Evolutionary conservation across 2,329 filamentous ascomycete species (phyloP).

Genomic region (Sclerotiophoma versabilis): DNA sequence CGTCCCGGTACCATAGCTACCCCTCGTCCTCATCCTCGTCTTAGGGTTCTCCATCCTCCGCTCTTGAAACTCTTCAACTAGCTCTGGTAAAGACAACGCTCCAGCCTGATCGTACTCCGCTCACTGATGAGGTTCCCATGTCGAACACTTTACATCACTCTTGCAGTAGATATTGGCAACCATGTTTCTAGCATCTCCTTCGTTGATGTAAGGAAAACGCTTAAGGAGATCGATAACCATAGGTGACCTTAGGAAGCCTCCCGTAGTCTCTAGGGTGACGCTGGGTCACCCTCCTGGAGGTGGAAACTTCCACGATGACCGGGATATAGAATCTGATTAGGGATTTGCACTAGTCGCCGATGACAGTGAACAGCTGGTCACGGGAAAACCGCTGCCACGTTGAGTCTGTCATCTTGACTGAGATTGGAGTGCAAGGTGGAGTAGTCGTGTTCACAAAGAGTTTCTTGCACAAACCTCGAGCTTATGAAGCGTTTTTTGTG

Average conservation of each 20-base stretch:
- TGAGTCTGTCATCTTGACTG: neutral
- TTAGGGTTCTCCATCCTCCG: neutral
- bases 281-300: slow-evolving; percentile 19
- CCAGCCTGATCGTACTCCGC: neutral
- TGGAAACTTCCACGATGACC: slow-evolving; percentile 8
- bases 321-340: slow-evolving; percentile 18
- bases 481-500: neutral
- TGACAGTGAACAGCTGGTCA: slow-evolving; percentile 10
- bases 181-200: neutral
- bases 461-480: neutral
- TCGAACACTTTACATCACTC: slow-evolving; percentile 13
- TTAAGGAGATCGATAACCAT: slow-evolving; percentile 18
- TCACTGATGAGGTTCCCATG: neutral
- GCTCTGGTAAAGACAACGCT: neutral
- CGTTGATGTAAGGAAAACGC: slow-evolving; percentile 19
- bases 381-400: slow-evolving; percentile 1
- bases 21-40: slow-evolving; percentile 1
- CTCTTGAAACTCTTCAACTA: neutral
- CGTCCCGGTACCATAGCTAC: neutral
- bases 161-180: slow-evolving; percentile 14
- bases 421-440: too few species aligned
- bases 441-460: too few species aligned
- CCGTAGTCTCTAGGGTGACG: slow-evolving; percentile 10
- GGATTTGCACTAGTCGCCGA: slow-evolving; percentile 20
- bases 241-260: neutral